phyloP scores from a whole-genome alignment of 306 rosid species.

The Canavalia gladiata region DNA sequence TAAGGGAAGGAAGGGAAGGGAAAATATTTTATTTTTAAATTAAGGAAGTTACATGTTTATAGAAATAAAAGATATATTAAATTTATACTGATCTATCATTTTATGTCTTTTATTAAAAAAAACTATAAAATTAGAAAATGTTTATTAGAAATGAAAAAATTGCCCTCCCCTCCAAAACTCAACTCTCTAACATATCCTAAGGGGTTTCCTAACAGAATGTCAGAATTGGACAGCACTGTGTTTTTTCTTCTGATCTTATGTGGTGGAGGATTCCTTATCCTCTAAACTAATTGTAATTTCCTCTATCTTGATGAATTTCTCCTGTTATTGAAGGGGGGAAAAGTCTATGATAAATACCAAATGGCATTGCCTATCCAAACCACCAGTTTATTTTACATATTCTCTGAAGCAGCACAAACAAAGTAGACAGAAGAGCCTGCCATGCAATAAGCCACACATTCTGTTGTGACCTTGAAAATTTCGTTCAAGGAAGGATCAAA shows the following conservation, averaged over 20 bases:
- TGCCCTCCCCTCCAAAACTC: too few species aligned
- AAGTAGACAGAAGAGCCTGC: not conserved
- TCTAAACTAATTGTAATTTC: not conserved
- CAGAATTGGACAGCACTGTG: too few species aligned
- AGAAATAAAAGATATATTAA: too few species aligned
- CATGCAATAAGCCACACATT: not conserved
- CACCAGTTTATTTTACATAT: slow-evolving; percentile 6
- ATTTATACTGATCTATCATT: too few species aligned
- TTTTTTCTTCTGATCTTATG: not conserved
- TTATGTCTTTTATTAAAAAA: too few species aligned
- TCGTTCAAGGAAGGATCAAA: not conserved
- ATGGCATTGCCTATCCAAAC: not conserved
- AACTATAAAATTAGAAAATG: too few species aligned
- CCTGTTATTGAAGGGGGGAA: not conserved
- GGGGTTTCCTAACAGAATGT: too few species aligned
- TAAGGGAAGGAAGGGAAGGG: too few species aligned
- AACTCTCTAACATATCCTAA: too few species aligned
- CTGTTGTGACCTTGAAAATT: not conserved
- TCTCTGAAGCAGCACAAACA: not conserved
- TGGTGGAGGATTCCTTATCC: not conserved
- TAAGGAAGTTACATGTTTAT: too few species aligned
- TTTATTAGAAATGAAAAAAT: too few species aligned
- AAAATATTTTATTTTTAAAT: too few species aligned
- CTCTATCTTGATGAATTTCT: not conserved
- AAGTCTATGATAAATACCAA: not conserved